These are phyloP conservation scores for Termitomyces sp. DNA, from an alignment of 768 basidiomycete species.

Conservation along the genomic window DNA sequence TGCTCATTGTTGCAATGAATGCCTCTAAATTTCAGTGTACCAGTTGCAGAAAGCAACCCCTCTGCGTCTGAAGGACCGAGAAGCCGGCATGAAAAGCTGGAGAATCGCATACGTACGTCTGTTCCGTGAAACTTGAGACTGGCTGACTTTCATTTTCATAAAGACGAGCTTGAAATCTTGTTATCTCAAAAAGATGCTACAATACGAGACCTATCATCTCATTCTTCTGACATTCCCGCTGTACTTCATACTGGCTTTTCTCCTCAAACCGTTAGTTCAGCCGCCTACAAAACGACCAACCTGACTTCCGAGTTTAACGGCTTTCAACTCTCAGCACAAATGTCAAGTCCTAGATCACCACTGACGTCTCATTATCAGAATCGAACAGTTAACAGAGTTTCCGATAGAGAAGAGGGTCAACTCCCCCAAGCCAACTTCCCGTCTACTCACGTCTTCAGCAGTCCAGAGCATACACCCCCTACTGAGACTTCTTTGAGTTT, in stretches of 20 bases:
- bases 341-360: conserved; percentile 9
- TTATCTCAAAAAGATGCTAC: conserved; percentile 53
- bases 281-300: conserved; percentile 2
- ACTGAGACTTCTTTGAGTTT: conserved; percentile 24
- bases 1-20: background rate
- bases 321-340: conserved; percentile 6
- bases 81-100: conserved; percentile 60
- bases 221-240: conserved; percentile 6
- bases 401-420: conserved; percentile 20
- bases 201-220: conserved; percentile 12
- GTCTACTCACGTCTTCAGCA: conserved; percentile 11
- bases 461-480: conserved; percentile 14
- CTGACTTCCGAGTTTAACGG: conserved; percentile 7
- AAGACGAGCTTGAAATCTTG: conserved; percentile 69
- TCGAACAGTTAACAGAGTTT: conserved; percentile 3
- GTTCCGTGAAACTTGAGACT: conserved; percentile 7
- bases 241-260: conserved; percentile 1
- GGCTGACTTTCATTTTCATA: conserved; percentile 1
- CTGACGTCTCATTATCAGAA: conserved; percentile 12
- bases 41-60: conserved; percentile 39
- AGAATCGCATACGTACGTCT: conserved; percentile 63
- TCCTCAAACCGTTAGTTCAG: background rate
- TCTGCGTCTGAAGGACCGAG: conserved; percentile 48
- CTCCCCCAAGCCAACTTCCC: conserved; percentile 23
- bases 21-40: background rate